phyloP scores from a whole-genome alignment of 352 stramenopile genomes.

The Phytophthora chlamydospora region DNA sequence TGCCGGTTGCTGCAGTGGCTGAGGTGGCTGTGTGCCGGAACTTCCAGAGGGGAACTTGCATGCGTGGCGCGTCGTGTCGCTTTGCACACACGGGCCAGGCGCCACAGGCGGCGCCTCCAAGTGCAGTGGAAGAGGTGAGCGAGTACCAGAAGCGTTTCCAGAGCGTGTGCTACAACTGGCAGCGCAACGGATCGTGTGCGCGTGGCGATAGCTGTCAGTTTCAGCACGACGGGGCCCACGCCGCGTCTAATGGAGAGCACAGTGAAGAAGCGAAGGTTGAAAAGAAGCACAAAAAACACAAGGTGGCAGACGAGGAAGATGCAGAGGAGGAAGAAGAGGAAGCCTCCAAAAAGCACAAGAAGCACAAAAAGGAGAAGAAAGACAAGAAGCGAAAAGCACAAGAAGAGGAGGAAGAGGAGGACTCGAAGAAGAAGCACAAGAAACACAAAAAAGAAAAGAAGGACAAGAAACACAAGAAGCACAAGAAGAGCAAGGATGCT shows the following conservation, averaged over 20 bases:
- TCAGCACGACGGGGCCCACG: constrained; percentile 44
- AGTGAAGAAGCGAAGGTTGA: constrained; percentile 13
- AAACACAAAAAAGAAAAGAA: constrained; percentile 42
- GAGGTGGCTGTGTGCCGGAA: constrained; percentile 60
- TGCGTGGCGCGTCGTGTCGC: constrained; percentile 55
- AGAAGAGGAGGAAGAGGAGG: constrained; percentile 19
- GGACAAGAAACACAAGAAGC: constrained; percentile 41
- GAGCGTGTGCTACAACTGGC: constrained; percentile 73
- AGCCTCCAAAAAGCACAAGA: constrained; percentile 32
- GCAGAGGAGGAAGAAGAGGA: constrained; percentile 3
- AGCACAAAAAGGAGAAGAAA: constrained; percentile 32
- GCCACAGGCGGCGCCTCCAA: constrained; percentile 16
- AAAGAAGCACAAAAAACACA: constrained; percentile 23
- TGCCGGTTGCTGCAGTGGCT: constrained; percentile 45
- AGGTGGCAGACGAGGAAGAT: constrained; percentile 8
- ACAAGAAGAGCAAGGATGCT: constrained; percentile 37
- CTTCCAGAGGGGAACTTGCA: constrained; percentile 51
- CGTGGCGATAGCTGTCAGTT: constrained; percentile 57
- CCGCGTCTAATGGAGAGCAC: not conserved
- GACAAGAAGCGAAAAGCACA: constrained; percentile 30
- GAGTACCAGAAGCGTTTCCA: constrained; percentile 72
- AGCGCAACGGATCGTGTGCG: constrained; percentile 43
- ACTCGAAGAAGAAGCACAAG: constrained; percentile 15
- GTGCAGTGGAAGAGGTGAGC: constrained; percentile 59
- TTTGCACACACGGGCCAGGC: constrained; percentile 57